Conservation (phyloP, 2,329 filamentous ascomycete genomes). For the Scopulariopsis brevicaulis region DNA sequence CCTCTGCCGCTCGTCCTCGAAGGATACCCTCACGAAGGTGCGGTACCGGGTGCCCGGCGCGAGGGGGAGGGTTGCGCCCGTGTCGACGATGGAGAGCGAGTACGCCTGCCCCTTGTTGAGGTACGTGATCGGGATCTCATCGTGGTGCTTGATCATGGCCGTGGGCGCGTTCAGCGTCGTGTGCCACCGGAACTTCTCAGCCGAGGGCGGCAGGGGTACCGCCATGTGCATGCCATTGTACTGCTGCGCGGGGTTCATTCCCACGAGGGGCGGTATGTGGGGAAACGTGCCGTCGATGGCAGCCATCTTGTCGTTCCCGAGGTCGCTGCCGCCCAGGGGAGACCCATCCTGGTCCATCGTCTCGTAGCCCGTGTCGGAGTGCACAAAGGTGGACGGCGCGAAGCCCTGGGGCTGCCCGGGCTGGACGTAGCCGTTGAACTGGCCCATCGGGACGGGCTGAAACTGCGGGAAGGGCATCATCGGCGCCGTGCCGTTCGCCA, state of each 20-base stretch:
- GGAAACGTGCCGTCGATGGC: slow-evolving; percentile 51
- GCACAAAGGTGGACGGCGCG: slow-evolving; percentile 69
- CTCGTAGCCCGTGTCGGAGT: slow-evolving; percentile 64
- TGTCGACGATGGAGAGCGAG: slow-evolving; percentile 74
- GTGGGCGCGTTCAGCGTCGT: slow-evolving; percentile 87
- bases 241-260: slow-evolving; percentile 38
- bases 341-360: slow-evolving; percentile 66
- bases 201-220: slow-evolving; percentile 36
- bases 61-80: slow-evolving; percentile 46
- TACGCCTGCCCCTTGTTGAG: slow-evolving; percentile 97
- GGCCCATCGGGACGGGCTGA: slow-evolving; percentile 48
- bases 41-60: slow-evolving; percentile 61
- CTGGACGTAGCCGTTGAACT: slow-evolving; percentile 60
- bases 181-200: slow-evolving; percentile 77
- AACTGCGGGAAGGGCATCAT: slow-evolving; percentile 59
- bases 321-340: slow-evolving; percentile 37
- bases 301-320: slow-evolving; percentile 33
- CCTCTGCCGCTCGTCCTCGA: slow-evolving; percentile 90
- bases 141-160: slow-evolving; percentile 82
- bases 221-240: slow-evolving; percentile 32
- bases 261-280: slow-evolving; percentile 46
- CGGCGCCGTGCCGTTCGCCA: slow-evolving; percentile 43
- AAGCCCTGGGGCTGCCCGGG: slow-evolving; percentile 37
- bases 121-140: slow-evolving; percentile 95
- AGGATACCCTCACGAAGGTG: slow-evolving; percentile 89